phyloP scores from a whole-genome alignment of 805 yeast genomes.

The Candida takata region DNA sequence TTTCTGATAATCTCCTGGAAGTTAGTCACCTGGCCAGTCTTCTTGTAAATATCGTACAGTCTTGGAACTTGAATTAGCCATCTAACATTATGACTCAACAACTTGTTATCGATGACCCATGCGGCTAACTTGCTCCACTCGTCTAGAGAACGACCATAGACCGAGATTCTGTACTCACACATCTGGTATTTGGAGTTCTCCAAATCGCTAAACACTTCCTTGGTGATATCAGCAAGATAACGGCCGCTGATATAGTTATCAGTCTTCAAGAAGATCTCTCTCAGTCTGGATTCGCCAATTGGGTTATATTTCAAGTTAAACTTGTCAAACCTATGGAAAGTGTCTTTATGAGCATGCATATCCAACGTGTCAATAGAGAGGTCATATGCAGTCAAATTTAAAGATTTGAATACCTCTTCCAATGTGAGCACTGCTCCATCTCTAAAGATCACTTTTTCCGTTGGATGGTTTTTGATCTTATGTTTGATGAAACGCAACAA shows the following conservation, averaged over 20 bases:
- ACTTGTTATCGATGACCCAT: slow-evolving; percentile 92
- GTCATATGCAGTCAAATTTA: slow-evolving; percentile 89
- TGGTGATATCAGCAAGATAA: slow-evolving; percentile 88
- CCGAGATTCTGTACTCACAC: slow-evolving; percentile 93
- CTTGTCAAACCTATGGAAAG: slow-evolving; percentile 96
- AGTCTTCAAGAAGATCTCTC: slow-evolving; percentile 94
- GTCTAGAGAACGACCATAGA: slow-evolving; percentile 80
- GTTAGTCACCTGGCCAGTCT: slow-evolving; percentile 55
- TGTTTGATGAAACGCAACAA: slow-evolving; percentile 88
- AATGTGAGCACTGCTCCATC: slow-evolving; percentile 85
- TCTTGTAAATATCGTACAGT: slow-evolving; percentile 82
- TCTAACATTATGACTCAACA: slow-evolving; percentile 88
- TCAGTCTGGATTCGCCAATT: slow-evolving; percentile 92
- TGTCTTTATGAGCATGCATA: slow-evolving; percentile 98
- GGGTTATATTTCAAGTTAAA: slow-evolving; percentile 97
- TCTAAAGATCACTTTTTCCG: slow-evolving; percentile 88
- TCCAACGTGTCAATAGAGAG: slow-evolving; percentile 93
- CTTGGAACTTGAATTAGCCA: slow-evolving; percentile 97
- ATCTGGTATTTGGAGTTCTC: slow-evolving; percentile 95
- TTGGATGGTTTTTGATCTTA: slow-evolving; percentile 78
- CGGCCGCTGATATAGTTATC: slow-evolving; percentile 87
- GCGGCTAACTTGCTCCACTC: slow-evolving; percentile 96
- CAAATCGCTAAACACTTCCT: slow-evolving; percentile 88
- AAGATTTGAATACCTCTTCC: slow-evolving; percentile 84
- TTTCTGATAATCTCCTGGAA: slow-evolving; percentile 77